Base-by-base conservation (phyloP, 768 basidiomycete genomes). In the Podaxis sp. region DNA sequence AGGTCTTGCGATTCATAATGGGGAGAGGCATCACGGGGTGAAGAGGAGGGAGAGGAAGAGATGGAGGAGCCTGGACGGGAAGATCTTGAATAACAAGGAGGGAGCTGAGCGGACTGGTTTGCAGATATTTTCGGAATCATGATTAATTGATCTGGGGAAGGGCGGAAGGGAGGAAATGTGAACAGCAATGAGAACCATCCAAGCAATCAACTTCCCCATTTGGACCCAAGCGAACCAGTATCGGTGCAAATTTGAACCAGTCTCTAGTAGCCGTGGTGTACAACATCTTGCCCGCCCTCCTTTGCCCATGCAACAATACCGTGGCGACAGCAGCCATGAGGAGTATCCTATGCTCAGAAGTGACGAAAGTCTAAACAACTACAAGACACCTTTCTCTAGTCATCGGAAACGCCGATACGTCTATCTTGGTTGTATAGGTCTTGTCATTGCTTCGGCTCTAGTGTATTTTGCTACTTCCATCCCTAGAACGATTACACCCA, bases 1-100 rank as follows among this genome's bases (percentile, higher is more conserved):
- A 62, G 37, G 72, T 73, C 56, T 76, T 74, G 10, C 73, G 65
- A 63, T 72, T 69, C 64, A 72, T 63, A 54, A 61, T 65, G 57
- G 68, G 51, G 62, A 67, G 48, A 56, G 68, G 61, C 76, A 78
- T 77, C 52, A 62, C 37, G 44, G 21, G 50, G n/a, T 35, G 38
- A 18, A 35, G 42, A 42, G 59, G 57, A 63, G 55, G 52, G 37
- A 40, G 53, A 42, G 42, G 16, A 44, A 32, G 25, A 50, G 23
- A 53, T 16, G 32, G 32, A 46, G 40, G 25, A 32, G 14, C 13
- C 44, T 21, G 44, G 18, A 38, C 57, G 0, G 35, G 38, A 21
- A 42, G 60, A 37, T 10, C 11, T 46, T 48, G 53, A 50, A 25
- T 50, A n/a, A 21, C 55, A 14, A 14, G 35, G 47, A 44, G 32